phyloP scores from a whole-genome alignment of 441 rosid genomes.

The Omphalea diandra region DNA sequence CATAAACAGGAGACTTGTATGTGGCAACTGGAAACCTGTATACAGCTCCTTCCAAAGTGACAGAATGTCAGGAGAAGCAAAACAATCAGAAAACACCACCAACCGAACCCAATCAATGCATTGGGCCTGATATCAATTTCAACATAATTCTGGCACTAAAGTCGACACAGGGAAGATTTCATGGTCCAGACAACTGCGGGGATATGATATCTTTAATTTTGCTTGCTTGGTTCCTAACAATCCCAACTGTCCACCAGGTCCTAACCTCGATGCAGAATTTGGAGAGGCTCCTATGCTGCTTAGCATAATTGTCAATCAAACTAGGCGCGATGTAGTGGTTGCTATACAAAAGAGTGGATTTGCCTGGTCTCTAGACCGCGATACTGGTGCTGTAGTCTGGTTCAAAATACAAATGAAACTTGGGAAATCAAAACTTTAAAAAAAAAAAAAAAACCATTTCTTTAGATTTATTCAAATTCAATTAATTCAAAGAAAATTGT shows the following conservation, averaged over 20 bases:
- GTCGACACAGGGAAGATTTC: slow-evolving; percentile 27
- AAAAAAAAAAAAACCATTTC: too few relatives aligned
- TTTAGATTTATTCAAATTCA: too few relatives aligned
- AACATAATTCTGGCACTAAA: slow-evolving; percentile 32
- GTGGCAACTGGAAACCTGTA: slow-evolving; percentile 45
- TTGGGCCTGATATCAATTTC: slow-evolving; percentile 34
- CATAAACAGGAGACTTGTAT: slow-evolving; percentile 26
- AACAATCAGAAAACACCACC: slow-evolving; percentile 42
- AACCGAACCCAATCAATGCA: slow-evolving; percentile 31
- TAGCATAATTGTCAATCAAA: slow-evolving; percentile 18
- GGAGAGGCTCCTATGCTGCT: slow-evolving; percentile 41
- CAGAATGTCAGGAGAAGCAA: slow-evolving; percentile 35
- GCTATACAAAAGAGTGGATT: slow-evolving; percentile 47
- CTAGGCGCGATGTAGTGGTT: slow-evolving; percentile 33
- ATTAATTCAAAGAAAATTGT: too few relatives aligned
- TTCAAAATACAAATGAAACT: slow-evolving; percentile 17
- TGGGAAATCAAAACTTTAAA: too few relatives aligned
- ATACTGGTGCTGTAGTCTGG: slow-evolving; percentile 29
- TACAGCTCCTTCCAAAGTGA: slow-evolving; percentile 31
- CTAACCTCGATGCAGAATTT: slow-evolving; percentile 40
- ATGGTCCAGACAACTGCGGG: slow-evolving; percentile 37
- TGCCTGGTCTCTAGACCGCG: slow-evolving; percentile 42
- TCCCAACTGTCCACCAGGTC: slow-evolving; percentile 40
- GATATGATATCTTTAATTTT: slow-evolving; percentile 38
- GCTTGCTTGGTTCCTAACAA: slow-evolving; percentile 32